Percentiles rank a stretch among this genome's conserved stretches.
These are phyloP conservation scores for Apiospora marii DNA, from an alignment of 2,329 filamentous ascomycete species.

Conservation along the genomic window DNA sequence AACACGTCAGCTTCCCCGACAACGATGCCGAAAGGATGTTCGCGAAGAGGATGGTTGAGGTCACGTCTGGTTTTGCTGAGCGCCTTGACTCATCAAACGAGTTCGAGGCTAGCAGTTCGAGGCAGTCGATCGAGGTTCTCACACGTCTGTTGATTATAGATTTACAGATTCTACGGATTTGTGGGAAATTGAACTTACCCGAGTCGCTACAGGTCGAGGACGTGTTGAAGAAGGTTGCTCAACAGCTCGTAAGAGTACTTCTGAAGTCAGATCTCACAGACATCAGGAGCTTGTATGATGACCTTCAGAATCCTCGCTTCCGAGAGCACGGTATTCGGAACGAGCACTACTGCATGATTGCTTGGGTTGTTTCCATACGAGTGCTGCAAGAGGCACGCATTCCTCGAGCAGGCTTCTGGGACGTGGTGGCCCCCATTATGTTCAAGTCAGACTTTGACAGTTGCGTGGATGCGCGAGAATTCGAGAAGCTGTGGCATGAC, in stretches of 20 bases:
- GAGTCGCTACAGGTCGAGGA: constrained; percentile 57
- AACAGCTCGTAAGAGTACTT: constrained; percentile 49
- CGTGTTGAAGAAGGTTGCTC: constrained; percentile 53
- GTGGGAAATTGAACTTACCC: constrained; percentile 44
- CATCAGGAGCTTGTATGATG: constrained; percentile 55
- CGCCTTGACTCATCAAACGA: constrained; percentile 42
- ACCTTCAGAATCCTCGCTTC: constrained; percentile 52
- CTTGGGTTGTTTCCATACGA: constrained; percentile 67
- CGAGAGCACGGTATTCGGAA: constrained; percentile 61
- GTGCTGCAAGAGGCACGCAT: constrained; percentile 59
- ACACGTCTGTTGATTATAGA: constrained; percentile 48
- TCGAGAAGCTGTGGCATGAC: constrained; percentile 65
- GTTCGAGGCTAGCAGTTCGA: constrained; percentile 32
- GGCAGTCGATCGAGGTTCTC: constrained; percentile 46
- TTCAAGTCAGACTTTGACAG: constrained; percentile 44
- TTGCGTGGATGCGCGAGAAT: constrained; percentile 51
- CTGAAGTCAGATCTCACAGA: constrained; percentile 51
- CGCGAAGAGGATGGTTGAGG: constrained; percentile 51
- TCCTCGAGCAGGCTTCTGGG: constrained; percentile 67
- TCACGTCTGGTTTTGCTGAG: constrained; percentile 50
- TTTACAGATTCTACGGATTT: constrained; percentile 52
- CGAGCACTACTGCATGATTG: constrained; percentile 54
- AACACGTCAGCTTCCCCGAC: constrained; percentile 50
- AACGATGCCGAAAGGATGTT: constrained; percentile 50
- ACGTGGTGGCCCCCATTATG: constrained; percentile 57